These are phyloP conservation scores for Pseudocercospora fijiensis DNA, from an alignment of 2,329 filamentous ascomycete species.

Conservation along the genomic window DNA sequence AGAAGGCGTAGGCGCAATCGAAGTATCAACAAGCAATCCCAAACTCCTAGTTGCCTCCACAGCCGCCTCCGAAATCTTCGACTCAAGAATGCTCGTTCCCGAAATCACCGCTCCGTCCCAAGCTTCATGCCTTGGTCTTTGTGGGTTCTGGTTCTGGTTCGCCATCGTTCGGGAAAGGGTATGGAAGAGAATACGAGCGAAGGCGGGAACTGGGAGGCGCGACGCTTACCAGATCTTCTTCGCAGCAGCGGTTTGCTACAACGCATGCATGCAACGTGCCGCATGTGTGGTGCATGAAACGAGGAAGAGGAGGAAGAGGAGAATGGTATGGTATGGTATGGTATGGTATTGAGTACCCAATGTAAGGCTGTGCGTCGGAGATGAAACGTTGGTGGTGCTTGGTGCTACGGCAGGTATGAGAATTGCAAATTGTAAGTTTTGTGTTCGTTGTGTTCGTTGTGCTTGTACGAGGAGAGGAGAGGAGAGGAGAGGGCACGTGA, in stretches of 20 bases:
- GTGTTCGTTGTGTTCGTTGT: too few relatives aligned
- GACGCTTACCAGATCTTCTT: neutral
- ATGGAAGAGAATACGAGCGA: neutral
- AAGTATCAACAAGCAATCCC: neutral
- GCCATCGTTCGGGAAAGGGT: neutral
- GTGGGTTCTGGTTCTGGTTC: too few relatives aligned
- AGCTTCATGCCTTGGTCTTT: conserved; percentile 3
- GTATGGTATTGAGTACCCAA: too few relatives aligned
- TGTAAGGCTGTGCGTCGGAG: neutral
- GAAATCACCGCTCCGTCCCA: conserved; percentile 3
- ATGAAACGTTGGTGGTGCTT: neutral
- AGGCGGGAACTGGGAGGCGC: neutral
- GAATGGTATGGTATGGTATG: too few relatives aligned
- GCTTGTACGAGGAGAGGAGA: neutral
- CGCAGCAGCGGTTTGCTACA: neutral
- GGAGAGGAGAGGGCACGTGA: neutral
- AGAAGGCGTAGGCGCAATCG: neutral
- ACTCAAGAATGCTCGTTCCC: too few relatives aligned
- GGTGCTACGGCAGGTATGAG: neutral
- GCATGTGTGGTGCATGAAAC: neutral
- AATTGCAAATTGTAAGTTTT: neutral
- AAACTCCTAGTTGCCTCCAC: neutral
- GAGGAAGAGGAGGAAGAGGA: too few relatives aligned
- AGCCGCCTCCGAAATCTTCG: too few relatives aligned
- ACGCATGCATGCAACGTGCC: neutral